Base-by-base conservation (phyloP, 495 filamentous ascomycete species). In the Pseudomonodictys pantanalensis region DNA sequence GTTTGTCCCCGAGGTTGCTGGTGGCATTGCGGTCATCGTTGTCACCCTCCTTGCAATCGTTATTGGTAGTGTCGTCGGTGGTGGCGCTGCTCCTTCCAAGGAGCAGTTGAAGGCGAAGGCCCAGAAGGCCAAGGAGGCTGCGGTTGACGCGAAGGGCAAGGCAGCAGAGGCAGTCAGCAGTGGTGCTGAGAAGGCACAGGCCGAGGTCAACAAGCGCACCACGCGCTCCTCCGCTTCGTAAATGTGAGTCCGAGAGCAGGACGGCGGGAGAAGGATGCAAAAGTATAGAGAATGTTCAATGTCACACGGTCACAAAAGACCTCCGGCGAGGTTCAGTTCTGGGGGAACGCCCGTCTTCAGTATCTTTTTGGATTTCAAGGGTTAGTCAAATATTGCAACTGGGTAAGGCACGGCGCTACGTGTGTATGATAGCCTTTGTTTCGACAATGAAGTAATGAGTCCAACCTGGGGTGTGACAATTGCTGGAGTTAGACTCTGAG, bases 1-100 rank as follows among this genome's bases (percentile, higher is more conserved):
- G 78, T 88, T 88, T 62, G 85, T 95, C 49, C 95, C 95, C 58
- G 95, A 96, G 72, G 84, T 95, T 66, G 90, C 90, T 60, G 91
- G 85, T 71, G 87, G 84, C 65, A 72, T 95, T 68, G 83, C 77
- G 68, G 86, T 85, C 51, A 67, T 92, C 60, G 71, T 85, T 47
- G 73, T 87, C 29, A 66, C 64, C 52, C 84, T 87, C 45, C 70
- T 95, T 63, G 75, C 92, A 43, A 80, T 86, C 55, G 62, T 95
- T 58, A 69, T 92, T 49, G 52, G 56, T 22, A 75, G 87, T 48
- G 80, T 85, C 62, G 73, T 79, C 51, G 70, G 73, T 35, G 71
- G 79, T 64, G 79, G 78, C 67, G 78, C 73, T 64, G 78, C 81
- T 39, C 77, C 83, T 20, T 71, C 81, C 41, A 75, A 82, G 56